Evolutionary conservation across 2,329 filamentous ascomycete genomes (phyloP).

Genomic region (Emericellopsis cladophorae): DNA sequence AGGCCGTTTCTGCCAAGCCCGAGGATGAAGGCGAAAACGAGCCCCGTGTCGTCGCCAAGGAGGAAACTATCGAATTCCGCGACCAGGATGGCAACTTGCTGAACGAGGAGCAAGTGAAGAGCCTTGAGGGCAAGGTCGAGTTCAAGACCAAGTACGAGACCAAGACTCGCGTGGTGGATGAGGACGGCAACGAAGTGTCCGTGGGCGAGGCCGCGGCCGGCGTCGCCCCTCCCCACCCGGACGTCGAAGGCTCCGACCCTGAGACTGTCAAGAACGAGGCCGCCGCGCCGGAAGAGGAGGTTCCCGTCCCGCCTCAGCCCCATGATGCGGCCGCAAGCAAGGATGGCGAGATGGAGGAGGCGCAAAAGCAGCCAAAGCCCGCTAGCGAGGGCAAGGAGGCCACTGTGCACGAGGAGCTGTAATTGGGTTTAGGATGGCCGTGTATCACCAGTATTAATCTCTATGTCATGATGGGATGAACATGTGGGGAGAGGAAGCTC

Average conservation of each 20-base stretch:
- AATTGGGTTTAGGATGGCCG: slow-evolving; percentile 3
- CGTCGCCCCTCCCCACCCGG: slow-evolving; percentile 46
- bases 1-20: slow-evolving; percentile 25
- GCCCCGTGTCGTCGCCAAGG: slow-evolving; percentile 49
- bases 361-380: slow-evolving; percentile 40
- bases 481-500: no score
- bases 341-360: slow-evolving; percentile 13
- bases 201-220: slow-evolving; percentile 22
- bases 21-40: slow-evolving; percentile 63
- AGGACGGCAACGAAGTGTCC: slow-evolving; percentile 63
- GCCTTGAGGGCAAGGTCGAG: slow-evolving; percentile 81
- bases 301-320: slow-evolving; percentile 4
- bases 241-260: slow-evolving; percentile 47
- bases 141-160: slow-evolving; percentile 96
- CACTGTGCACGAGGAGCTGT: slow-evolving; percentile 27
- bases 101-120: slow-evolving; percentile 69
- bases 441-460: slow-evolving; percentile 1
- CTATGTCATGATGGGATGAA: not conserved
- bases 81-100: slow-evolving; percentile 89
- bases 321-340: slow-evolving; percentile 9
- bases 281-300: slow-evolving; percentile 12
- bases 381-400: slow-evolving; percentile 52
- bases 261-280: slow-evolving; percentile 36
- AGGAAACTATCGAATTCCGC: slow-evolving; percentile 86
- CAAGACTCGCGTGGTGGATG: slow-evolving; percentile 73